Evolutionary conservation across 2,329 filamentous ascomycete genomes (phyloP), one percentile per base, ranked within the genome.

Genomic region (Trichoderma asperellum): DNA sequence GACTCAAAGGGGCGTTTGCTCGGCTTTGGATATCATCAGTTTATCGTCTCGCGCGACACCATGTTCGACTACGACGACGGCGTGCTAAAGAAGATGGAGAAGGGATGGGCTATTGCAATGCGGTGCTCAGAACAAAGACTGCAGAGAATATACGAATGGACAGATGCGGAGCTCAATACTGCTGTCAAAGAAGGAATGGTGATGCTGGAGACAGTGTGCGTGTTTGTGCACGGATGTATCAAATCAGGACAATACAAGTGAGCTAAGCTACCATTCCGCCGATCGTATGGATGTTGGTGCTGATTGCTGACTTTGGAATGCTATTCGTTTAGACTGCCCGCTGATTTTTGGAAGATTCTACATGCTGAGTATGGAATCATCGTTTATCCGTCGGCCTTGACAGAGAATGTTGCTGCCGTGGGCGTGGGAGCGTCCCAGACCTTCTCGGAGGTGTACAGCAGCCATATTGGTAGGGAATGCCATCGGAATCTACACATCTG

Each of bases 321-420:
- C 24, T 40, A 11, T 10, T n/a, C 43, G 40, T 5, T 8, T 56
- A 81, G 80, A 40, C 70, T 81, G 16, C 80, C 80, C 12, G 71
- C 75, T 1, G 78, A 79, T 63, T 81, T 81, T 63, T 81, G 80
- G 80, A 72, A 76, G 32, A 73, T 81, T 8, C 74, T 81, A 16
- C 78, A 81, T 40, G 70, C 75, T 7, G 79, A 81, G 61, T 81
- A 80, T 34, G 80, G 80, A 49, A 81, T 81, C 55, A 72, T 81
- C n/a, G 77, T 81, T 27, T 81, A 81, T 64, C 80, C 80, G 2
- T 80, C 79, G 0, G 80, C 80, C 4, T 72, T 81, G 68, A 79
- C 76, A 11, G 80, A 81, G 68, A 74, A 78, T 8, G 72, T 81
- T 32, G 76, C 79, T 29, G 69, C 78, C 11, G 73, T 72, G 8